Evolutionary conservation across 768 basidiomycete species (phyloP).

Genomic region (Calvatia gigantea): DNA sequence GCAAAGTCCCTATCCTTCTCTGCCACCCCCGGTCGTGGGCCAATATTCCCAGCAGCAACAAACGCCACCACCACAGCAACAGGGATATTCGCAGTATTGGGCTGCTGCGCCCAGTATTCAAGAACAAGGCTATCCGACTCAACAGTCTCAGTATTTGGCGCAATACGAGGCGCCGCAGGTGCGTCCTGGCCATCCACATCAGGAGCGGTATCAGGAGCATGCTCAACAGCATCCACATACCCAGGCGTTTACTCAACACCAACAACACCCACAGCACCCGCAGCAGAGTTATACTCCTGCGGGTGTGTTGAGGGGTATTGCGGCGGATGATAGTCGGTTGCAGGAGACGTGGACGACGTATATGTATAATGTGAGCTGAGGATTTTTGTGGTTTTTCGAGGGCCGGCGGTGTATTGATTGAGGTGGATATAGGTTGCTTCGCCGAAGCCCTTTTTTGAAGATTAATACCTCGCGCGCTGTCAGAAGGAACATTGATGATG

Average conservation of each 20-base stretch:
- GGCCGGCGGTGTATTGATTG: background rate
- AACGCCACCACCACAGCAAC: conserved; percentile 7
- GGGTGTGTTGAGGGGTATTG: conserved; percentile 41
- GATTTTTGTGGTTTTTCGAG: background rate
- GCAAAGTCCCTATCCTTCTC: conserved; percentile 5
- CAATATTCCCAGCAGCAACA: background rate
- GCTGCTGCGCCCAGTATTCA: conserved; percentile 23
- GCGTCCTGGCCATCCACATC: background rate
- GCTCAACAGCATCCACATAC: conserved; percentile 19
- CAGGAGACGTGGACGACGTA: conserved; percentile 73
- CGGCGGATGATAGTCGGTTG: conserved; percentile 50
- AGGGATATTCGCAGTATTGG: conserved; percentile 29
- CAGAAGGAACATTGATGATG: too few relatives aligned
- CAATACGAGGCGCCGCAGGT: background rate
- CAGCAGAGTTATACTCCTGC: conserved; percentile 45
- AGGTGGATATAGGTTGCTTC: conserved; percentile 35
- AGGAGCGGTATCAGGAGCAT: conserved; percentile 15
- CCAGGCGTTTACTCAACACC: conserved; percentile 20
- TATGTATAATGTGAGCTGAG: conserved; percentile 52
- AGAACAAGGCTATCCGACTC: conserved; percentile 2
- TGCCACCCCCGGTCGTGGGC: background rate
- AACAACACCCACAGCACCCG: conserved; percentile 19
- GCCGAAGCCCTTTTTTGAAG: conserved; percentile 38
- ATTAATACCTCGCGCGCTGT: too few relatives aligned
- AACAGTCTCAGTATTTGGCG: background rate